Conservation (phyloP, 306 rosid species). For the Prunus mume region DNA sequence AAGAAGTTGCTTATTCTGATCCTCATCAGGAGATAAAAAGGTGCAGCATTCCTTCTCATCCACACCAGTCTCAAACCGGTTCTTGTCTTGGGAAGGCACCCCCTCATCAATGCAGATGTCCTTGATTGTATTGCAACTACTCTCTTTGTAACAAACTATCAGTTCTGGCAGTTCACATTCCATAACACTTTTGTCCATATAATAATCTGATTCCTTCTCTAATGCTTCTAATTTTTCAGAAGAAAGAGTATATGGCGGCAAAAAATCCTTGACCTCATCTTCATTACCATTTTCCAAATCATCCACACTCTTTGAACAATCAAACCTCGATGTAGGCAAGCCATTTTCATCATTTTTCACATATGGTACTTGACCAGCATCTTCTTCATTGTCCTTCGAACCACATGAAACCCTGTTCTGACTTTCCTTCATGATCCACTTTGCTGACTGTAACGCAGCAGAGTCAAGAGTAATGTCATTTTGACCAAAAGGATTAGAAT, state of each 20-base stretch:
- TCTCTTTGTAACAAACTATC: slow-evolving; percentile 57
- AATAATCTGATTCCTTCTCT: slow-evolving; percentile 34
- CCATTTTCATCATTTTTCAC: slow-evolving; percentile 23
- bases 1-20: slow-evolving; percentile 13
- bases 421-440: slow-evolving; percentile 36
- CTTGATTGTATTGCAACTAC: slow-evolving; percentile 52
- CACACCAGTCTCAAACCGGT: slow-evolving; percentile 35
- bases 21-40: slow-evolving; percentile 26
- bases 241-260: slow-evolving; percentile 37
- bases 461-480: slow-evolving; percentile 34
- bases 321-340: slow-evolving; percentile 26
- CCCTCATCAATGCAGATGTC: slow-evolving; percentile 86
- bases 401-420: slow-evolving; percentile 29
- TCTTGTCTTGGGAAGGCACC: slow-evolving; percentile 43
- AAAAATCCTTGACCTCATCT: slow-evolving; percentile 18
- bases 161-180: slow-evolving; percentile 64
- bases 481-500: slow-evolving; percentile 45
- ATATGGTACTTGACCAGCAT: slow-evolving; percentile 20
- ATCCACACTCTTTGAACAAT: slow-evolving; percentile 9
- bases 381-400: slow-evolving; percentile 34
- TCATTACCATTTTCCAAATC: slow-evolving; percentile 28
- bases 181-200: slow-evolving; percentile 48
- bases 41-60: slow-evolving; percentile 37
- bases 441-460: slow-evolving; percentile 33
- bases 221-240: slow-evolving; percentile 32